These are phyloP conservation scores for Besnoitia besnoiti DNA, from an alignment of 169 alveolate genomes.

Conservation along the genomic window DNA sequence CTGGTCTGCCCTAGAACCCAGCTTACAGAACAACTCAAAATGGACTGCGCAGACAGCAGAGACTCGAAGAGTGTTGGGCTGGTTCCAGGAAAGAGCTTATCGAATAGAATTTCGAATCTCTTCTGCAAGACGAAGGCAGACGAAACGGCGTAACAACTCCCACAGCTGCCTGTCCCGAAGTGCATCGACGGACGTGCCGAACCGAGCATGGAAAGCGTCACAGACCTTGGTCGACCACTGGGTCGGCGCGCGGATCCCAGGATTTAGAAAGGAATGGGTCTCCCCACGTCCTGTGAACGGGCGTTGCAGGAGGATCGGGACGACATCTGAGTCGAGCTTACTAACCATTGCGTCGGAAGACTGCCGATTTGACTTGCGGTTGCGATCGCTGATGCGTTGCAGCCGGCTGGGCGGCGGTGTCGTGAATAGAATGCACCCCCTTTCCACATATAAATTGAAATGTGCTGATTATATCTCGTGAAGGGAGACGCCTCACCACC, in stretches of 20 bases:
- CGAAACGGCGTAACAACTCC: conserved; percentile 94
- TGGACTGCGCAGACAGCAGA: conserved; percentile 75
- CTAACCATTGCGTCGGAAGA: conserved; percentile 66
- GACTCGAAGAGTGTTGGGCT: conserved; percentile 17
- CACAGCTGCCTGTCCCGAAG: conserved; percentile 89
- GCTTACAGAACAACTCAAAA: conserved; percentile 74
- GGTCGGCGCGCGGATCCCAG: conserved; percentile 38
- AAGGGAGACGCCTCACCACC: not conserved
- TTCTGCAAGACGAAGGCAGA: conserved; percentile 85
- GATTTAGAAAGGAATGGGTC: conserved; percentile 64
- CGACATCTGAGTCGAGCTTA: not conserved
- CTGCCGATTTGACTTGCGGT: not conserved
- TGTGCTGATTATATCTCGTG: not conserved
- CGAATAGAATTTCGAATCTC: conserved; percentile 72
- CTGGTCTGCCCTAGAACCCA: not conserved
- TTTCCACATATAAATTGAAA: not conserved
- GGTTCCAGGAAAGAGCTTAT: conserved; percentile 32
- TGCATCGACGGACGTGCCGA: not conserved
- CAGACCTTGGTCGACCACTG: conserved; percentile 59
- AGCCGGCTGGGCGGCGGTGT: not conserved
- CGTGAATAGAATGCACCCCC: not conserved
- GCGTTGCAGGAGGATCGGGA: not conserved
- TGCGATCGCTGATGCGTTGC: not conserved
- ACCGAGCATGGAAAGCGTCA: not conserved
- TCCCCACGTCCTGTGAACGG: conserved; percentile 67